These are phyloP conservation scores for Colletotrichum sp. DNA, from an alignment of 2,329 filamentous ascomycete species.

Conservation along the genomic window DNA sequence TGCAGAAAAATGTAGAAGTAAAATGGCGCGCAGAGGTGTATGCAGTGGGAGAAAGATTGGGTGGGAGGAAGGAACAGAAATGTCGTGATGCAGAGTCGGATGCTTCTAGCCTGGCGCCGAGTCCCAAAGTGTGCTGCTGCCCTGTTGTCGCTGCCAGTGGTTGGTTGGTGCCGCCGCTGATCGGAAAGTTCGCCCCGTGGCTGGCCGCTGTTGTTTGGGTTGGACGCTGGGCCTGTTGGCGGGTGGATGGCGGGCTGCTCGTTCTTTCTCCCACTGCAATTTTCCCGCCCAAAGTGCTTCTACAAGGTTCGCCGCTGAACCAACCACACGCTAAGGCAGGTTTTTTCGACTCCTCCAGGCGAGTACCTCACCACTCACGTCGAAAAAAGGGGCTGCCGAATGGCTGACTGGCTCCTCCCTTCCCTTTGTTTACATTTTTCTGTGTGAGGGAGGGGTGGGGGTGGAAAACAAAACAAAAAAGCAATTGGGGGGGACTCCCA, in stretches of 20 bases:
- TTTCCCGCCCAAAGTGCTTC: neutral
- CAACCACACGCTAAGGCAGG: slow-evolving; percentile 10
- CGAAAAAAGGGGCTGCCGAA: slow-evolving; percentile 5
- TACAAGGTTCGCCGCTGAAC: slow-evolving; percentile 21
- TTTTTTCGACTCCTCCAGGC: neutral
- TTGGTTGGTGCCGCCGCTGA: neutral
- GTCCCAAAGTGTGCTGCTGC: neutral
- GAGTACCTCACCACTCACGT: neutral
- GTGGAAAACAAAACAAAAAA: slow-evolving; percentile 7
- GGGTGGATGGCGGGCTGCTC: slow-evolving; percentile 12
- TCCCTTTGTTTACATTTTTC: slow-evolving; percentile 22
- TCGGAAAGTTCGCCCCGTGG: neutral
- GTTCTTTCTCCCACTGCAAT: neutral
- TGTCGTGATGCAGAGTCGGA: slow-evolving; percentile 9
- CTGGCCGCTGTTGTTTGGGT: slow-evolving; percentile 10
- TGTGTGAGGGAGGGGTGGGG: neutral
- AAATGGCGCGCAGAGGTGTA: neutral
- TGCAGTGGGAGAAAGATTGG: neutral
- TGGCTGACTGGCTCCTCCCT: neutral
- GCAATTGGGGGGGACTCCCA: neutral
- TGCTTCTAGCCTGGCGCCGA: neutral
- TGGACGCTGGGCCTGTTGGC: slow-evolving; percentile 19
- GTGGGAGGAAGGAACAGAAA: neutral
- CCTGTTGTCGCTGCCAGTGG: neutral
- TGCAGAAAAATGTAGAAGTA: neutral